Base-by-base conservation (phyloP, 148 eudicot species). In the Pharnaceum exiguum region DNA sequence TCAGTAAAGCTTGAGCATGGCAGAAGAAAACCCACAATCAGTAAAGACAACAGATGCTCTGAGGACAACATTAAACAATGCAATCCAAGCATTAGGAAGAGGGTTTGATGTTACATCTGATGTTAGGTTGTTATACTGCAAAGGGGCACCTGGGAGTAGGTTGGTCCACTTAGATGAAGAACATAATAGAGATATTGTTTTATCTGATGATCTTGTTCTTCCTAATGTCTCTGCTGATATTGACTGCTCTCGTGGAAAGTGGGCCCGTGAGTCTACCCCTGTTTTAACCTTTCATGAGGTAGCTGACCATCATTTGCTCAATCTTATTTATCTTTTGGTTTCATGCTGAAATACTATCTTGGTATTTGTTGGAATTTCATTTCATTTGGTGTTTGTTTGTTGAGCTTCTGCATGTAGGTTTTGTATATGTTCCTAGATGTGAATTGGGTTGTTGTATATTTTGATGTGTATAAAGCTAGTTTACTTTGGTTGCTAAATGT, bases 101-200 rank as follows among this genome's bases (percentile, higher is more conserved):
- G 98, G 98, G 0, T 93, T 93, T 76, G 98, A 93, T 75, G 95
- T 93, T 13, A 93, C 96, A 0, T 93, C 96, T 45, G 98, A 93
- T 82, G 81, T 93, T 52, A 70, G 98, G 67, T 77, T 93, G 58
- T 55, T 93, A n/a, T 93, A 93, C 63, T 93, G 98, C 50, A 93
- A 93, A 75, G 98, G 98, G 0, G 67, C 87, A 9, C 86, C 84
- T 71, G 96, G 90, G 49, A 77, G 81, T 60, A 71, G 90, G 9
- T 77, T 93, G 59, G 75, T 93, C 80, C 78, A 66, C 17, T 21
- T 93, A 33, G 83, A 93, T 75, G 90, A 83, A 44, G 76, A 79
- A 15, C 67, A 69, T 23, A 76, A 35, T 0, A 70, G 59, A 42
- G 81, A 88, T 73, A 75, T 88, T 64, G 66, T 62, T 27, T 62